Evolutionary conservation across 2,329 filamentous ascomycete species (phyloP).

Genomic region (Seiridium cupressi): DNA sequence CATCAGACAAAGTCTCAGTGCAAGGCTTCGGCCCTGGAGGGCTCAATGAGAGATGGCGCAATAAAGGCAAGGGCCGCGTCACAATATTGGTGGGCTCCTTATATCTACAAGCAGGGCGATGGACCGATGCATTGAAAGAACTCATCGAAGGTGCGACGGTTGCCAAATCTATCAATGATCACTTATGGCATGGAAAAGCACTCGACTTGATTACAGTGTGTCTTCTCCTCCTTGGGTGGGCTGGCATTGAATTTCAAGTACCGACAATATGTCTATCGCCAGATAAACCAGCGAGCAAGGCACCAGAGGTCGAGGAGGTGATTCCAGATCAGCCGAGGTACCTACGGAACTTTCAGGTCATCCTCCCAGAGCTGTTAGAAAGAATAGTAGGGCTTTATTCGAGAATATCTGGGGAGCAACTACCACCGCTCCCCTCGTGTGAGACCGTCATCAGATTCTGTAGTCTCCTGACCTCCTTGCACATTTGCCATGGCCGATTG

Average conservation of each 20-base stretch:
- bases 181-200: slow-evolving; percentile 96
- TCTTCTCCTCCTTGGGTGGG: slow-evolving; percentile 81
- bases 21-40: slow-evolving; percentile 72
- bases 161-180: slow-evolving; percentile 79
- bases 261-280: slow-evolving; percentile 52
- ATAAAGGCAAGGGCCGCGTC: slow-evolving; percentile 77
- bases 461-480: slow-evolving; percentile 66
- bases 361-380: slow-evolving; percentile 73
- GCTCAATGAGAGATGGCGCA: slow-evolving; percentile 73
- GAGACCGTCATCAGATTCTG: slow-evolving; percentile 73
- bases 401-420: slow-evolving; percentile 65
- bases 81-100: slow-evolving; percentile 80
- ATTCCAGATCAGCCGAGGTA: slow-evolving; percentile 49
- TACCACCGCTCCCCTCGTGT: slow-evolving; percentile 69
- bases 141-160: slow-evolving; percentile 76
- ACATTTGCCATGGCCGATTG: slow-evolving; percentile 63
- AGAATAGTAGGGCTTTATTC: slow-evolving; percentile 74
- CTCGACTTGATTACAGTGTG: slow-evolving; percentile 84
- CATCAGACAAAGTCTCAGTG: slow-evolving; percentile 58
- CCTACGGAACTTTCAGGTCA: slow-evolving; percentile 50
- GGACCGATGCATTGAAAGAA: slow-evolving; percentile 84
- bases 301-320: slow-evolving; percentile 33
- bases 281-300: slow-evolving; percentile 40
- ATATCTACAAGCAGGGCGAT: slow-evolving; percentile 85
- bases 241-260: slow-evolving; percentile 79